A percentile compares a stretch with the other conserved stretches of the same genome.
Evolutionary conservation across 257 asterid species (phyloP).

Genomic region (Striga asiatica): DNA sequence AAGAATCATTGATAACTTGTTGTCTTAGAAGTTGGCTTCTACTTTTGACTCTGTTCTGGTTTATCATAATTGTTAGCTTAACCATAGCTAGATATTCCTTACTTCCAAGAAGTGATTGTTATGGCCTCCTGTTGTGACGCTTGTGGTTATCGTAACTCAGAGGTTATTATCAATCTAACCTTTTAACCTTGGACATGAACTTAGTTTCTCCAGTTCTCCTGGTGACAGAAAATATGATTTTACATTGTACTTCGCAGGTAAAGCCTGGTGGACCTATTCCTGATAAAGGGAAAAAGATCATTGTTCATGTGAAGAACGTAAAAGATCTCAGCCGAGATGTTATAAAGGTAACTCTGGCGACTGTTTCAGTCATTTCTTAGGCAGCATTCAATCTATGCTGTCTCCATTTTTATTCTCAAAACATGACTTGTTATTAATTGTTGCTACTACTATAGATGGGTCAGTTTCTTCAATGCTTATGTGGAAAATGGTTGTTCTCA

Average conservation of each 20-base stretch:
- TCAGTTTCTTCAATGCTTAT: not conserved
- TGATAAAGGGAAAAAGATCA: conserved; percentile 72
- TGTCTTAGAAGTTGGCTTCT: not conserved
- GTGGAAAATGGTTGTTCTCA: not conserved
- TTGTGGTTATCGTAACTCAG: conserved; percentile 92
- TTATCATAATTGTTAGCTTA: conserved; percentile 33
- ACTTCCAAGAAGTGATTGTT: conserved; percentile 86
- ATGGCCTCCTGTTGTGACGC: conserved; percentile 89
- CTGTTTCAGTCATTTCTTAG: not conserved
- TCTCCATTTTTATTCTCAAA: not conserved
- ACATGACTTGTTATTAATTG: not conserved
- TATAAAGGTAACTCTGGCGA: conserved; percentile 51
- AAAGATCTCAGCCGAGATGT: conserved; percentile 89
- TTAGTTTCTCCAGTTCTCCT: not conserved
- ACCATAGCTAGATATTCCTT: conserved; percentile 68
- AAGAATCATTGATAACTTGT: too few species aligned
- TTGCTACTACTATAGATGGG: not conserved
- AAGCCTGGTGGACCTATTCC: conserved; percentile 87
- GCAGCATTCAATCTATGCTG: not conserved
- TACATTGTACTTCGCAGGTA: conserved; percentile 38
- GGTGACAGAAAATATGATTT: conserved; percentile 2
- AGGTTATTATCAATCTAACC: conserved; percentile 36
- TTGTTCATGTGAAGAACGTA: conserved; percentile 46
- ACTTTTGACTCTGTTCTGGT: conserved; percentile 1
- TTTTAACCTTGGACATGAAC: not conserved